Percentiles rank a stretch among this genome's conserved stretches.
Conservation (phyloP, 2,329 filamentous ascomycete genomes). For the Scedosporium apiospermum region DNA sequence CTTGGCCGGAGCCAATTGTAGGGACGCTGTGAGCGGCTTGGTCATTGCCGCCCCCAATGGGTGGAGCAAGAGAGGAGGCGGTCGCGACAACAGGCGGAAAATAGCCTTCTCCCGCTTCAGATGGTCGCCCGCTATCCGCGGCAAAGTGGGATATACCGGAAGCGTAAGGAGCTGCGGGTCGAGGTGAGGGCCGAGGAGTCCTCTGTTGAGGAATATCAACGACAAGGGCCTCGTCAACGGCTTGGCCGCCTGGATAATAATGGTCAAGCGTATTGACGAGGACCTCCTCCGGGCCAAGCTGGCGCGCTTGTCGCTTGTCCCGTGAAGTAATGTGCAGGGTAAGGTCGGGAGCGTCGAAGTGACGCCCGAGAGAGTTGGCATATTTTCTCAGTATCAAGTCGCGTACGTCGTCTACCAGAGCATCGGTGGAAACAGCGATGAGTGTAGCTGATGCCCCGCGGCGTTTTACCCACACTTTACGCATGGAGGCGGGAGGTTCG, state of each 20-base stretch:
- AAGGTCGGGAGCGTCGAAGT: constrained; percentile 86
- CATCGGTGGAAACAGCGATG: constrained; percentile 76
- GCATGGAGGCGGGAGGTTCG: constrained; percentile 46
- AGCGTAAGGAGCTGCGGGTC: constrained; percentile 35
- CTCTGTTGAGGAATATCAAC: constrained; percentile 75
- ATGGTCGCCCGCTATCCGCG: constrained; percentile 54
- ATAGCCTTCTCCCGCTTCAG: constrained; percentile 68
- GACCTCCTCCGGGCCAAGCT: constrained; percentile 76
- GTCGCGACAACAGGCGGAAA: constrained; percentile 54
- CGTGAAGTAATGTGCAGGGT: constrained; percentile 68
- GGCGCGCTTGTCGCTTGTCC: constrained; percentile 44
- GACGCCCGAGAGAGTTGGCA: constrained; percentile 79
- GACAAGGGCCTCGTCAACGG: constrained; percentile 77
- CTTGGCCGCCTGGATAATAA: constrained; percentile 80
- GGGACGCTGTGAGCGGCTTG: constrained; percentile 19
- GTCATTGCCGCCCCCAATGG: constrained; percentile 14
- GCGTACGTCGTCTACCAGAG: constrained; percentile 88
- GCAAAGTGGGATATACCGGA: constrained; percentile 35
- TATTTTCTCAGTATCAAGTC: constrained; percentile 92
- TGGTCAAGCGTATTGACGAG: constrained; percentile 69
- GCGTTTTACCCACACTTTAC: constrained; percentile 93
- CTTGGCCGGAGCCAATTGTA: constrained; percentile 69
- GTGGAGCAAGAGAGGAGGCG: constrained; percentile 26
- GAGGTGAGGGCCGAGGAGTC: constrained; percentile 73
- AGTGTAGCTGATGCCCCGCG: constrained; percentile 78